phyloP scores from a whole-genome alignment of 768 basidiomycete species.

The Boletus pseudo-olivaceus region DNA sequence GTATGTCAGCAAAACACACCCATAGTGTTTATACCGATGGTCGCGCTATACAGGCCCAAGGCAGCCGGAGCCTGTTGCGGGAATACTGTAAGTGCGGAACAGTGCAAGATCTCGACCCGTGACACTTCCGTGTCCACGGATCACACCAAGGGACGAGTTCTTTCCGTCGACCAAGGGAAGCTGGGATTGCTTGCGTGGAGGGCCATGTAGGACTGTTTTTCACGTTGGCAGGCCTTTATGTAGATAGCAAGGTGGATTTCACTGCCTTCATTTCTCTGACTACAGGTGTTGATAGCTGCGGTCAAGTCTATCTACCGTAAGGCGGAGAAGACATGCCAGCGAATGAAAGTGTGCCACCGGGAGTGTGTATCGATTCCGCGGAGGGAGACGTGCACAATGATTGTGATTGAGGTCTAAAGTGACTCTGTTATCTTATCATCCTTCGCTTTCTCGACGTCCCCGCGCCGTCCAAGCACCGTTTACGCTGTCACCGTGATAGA shows the following conservation, averaged over 20 bases:
- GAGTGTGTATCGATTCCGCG: slow-evolving; percentile 19
- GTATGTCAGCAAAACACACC: neutral
- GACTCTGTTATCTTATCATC: slow-evolving; percentile 26
- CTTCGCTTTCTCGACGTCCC: slow-evolving; percentile 7
- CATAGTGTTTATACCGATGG: neutral
- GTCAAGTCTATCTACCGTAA: slow-evolving; percentile 3
- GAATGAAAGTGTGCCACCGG: neutral
- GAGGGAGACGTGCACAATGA: slow-evolving; percentile 5
- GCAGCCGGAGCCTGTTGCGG: neutral
- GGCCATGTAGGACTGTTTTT: neutral
- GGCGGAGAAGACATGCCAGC: slow-evolving; percentile 3
- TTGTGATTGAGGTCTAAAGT: slow-evolving; percentile 11
- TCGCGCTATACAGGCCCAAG: neutral
- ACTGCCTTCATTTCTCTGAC: neutral
- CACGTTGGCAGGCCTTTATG: slow-evolving; percentile 4
- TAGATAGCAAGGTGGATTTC: neutral
- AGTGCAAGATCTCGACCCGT: neutral
- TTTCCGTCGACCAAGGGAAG: neutral
- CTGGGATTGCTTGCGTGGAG: neutral
- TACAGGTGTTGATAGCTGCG: neutral
- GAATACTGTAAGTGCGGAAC: neutral
- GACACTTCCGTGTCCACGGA: slow-evolving; percentile 13
- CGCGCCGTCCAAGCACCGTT: slow-evolving; percentile 24
- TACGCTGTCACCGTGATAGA: neutral
- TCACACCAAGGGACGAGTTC: slow-evolving; percentile 8